These are phyloP conservation scores for Chrysochromulina tobinii DNA, from an alignment of 78 protist genomes.

Conservation along the genomic window DNA sequence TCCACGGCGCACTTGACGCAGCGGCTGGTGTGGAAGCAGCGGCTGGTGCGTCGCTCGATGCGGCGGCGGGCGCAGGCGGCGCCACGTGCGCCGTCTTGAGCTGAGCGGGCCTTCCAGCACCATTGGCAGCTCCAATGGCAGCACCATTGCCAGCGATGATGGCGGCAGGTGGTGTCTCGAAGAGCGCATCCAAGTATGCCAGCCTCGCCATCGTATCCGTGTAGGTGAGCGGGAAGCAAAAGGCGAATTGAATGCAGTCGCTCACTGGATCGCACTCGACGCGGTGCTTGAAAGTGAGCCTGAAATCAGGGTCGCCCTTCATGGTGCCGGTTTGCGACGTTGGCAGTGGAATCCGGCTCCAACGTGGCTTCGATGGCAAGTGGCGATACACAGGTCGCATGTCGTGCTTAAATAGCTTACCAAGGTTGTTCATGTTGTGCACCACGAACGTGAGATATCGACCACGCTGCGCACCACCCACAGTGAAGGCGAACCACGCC, in stretches of 20 bases:
- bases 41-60: too few relatives aligned
- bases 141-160: too few relatives aligned
- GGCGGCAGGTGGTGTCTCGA: background rate
- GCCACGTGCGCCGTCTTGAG: too few relatives aligned
- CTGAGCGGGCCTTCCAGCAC: too few relatives aligned
- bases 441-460: background rate
- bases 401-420: conserved; percentile 28
- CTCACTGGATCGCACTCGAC: background rate
- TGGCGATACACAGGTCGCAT: conserved; percentile 13
- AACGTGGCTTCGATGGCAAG: background rate
- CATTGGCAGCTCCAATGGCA: too few relatives aligned
- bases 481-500: conserved; percentile 23
- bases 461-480: background rate
- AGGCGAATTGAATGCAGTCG: conserved; percentile 25
- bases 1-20: too few relatives aligned
- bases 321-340: background rate
- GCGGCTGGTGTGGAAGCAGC: too few relatives aligned
- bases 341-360: background rate
- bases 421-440: conserved; percentile 27
- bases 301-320: background rate
- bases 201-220: background rate
- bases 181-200: background rate
- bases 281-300: background rate
- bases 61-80: too few relatives aligned
- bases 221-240: conserved; percentile 42